Evolutionary conservation across 148 eudicot species (phyloP), one percentile per base, ranked within the genome.

Genomic region (Hydrangea macrophylla): DNA sequence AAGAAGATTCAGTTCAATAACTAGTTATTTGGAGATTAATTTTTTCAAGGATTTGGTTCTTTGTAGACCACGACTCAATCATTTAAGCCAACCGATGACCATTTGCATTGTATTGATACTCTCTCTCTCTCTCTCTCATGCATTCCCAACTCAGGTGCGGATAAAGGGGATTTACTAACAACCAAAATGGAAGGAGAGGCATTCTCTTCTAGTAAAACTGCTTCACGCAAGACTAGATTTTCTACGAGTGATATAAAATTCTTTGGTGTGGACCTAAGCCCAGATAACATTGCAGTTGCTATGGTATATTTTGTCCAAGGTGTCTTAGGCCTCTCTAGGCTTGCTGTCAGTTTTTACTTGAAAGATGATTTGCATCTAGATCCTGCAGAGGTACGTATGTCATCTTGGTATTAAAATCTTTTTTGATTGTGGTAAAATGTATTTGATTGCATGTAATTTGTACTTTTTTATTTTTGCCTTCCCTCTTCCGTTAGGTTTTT

Each of bases 271-370:
- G 98, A 88, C 68, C 83, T 94, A 76, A 88, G 96, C 65, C 96
- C 98, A 64, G 98, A 94, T 80, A 94, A 83, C 62, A 77, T 90
- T 79, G 98, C 98, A 36, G 88, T 94, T 77, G 92, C 98, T 72
- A 90, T 88, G 97, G 98, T 94, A 55, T 94, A 94, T 78, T 94
- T 94, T 85, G 98, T 94, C 68, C 98, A 94, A 71, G 98, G 98
- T 75, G 98, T 94, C 74, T 87, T 94, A 71, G 98, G 97, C 55
- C 96, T 94, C 5, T 42, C 98, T 13, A 87, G 96, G 79, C 97
- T 94, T 65, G 98, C 96, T 75, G 98, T 94, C 69, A 90, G 86
- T 73, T 94, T 94, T 82, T 94, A 90, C 78, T 78, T 94, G 70
- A 94, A 94, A 79, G 98, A 94, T 73, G 97, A 94, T 71, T 79